phyloP scores from a whole-genome alignment of 306 rosid species.

The Glycyrrhiza uralensis region DNA sequence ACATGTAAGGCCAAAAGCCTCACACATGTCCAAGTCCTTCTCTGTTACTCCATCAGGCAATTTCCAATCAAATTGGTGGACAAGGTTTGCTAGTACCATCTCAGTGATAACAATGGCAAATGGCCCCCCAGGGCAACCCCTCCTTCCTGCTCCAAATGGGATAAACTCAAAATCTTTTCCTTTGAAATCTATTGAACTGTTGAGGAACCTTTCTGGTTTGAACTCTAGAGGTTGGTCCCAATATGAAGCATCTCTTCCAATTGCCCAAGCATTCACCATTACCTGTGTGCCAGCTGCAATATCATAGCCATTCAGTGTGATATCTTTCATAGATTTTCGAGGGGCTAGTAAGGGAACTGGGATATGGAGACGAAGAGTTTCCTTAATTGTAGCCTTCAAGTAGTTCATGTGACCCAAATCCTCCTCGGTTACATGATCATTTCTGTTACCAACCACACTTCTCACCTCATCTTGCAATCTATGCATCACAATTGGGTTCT shows the following conservation, averaged over 20 bases:
- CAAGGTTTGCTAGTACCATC: background rate
- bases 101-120: constrained; percentile 7
- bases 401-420: constrained; percentile 22
- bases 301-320: constrained; percentile 16
- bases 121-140: constrained; percentile 22
- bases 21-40: constrained; percentile 9
- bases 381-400: constrained; percentile 25
- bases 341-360: background rate
- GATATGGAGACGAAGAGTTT: constrained; percentile 5
- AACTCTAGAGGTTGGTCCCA: constrained; percentile 31
- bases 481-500: background rate
- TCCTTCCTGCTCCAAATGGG: constrained; percentile 35
- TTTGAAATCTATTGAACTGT: constrained; percentile 21
- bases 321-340: background rate
- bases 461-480: constrained; percentile 22
- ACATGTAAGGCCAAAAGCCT: background rate
- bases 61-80: constrained; percentile 10
- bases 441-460: background rate
- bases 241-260: constrained; percentile 22
- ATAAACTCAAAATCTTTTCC: constrained; percentile 26
- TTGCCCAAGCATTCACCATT: constrained; percentile 13
- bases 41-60: background rate
- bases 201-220: constrained; percentile 32
- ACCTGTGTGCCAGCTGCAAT: constrained; percentile 29
- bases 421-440: background rate